phyloP scores from a whole-genome alignment of 176 grass and related monocot genomes.

The Luzula sylvatica region DNA sequence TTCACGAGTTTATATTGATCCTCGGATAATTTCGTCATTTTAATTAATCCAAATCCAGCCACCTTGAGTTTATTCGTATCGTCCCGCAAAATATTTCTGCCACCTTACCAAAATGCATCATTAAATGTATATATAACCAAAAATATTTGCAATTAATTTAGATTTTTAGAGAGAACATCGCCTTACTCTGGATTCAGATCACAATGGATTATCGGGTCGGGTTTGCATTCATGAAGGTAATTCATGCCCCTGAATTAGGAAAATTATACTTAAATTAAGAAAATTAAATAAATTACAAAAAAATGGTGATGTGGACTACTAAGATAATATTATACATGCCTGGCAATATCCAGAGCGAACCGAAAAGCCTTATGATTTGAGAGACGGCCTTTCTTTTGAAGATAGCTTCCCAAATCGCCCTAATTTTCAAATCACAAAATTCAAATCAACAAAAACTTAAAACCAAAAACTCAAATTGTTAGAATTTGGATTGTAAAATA shows the following conservation, averaged over 20 bases:
- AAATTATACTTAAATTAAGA: constrained; percentile 14
- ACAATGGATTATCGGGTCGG: constrained; percentile 86
- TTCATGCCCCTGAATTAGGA: constrained; percentile 58
- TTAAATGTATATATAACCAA: constrained; percentile 47
- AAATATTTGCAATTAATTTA: not conserved
- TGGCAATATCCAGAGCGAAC: constrained; percentile 89
- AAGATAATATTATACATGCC: constrained; percentile 30
- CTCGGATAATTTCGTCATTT: constrained; percentile 43
- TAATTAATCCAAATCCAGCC: constrained; percentile 65
- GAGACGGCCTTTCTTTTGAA: constrained; percentile 59
- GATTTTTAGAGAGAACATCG: not conserved
- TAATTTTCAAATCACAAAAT: constrained; percentile 32
- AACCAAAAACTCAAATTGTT: not conserved
- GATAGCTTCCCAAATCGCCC: constrained; percentile 83
- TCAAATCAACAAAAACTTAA: constrained; percentile 3
- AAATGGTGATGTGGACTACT: not conserved
- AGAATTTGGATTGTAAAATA: not conserved
- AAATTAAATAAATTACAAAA: constrained; percentile 10
- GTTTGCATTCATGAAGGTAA: constrained; percentile 96
- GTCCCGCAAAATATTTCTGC: constrained; percentile 89
- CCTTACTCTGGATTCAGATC: constrained; percentile 83
- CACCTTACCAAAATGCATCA: constrained; percentile 75
- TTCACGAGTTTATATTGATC: constrained; percentile 52
- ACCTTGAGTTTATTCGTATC: constrained; percentile 89
- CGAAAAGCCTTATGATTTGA: constrained; percentile 56